A percentile compares a stretch with the other conserved stretches of the same genome.
Conservation (phyloP, 768 basidiomycete genomes). For the Terana coerulea region DNA sequence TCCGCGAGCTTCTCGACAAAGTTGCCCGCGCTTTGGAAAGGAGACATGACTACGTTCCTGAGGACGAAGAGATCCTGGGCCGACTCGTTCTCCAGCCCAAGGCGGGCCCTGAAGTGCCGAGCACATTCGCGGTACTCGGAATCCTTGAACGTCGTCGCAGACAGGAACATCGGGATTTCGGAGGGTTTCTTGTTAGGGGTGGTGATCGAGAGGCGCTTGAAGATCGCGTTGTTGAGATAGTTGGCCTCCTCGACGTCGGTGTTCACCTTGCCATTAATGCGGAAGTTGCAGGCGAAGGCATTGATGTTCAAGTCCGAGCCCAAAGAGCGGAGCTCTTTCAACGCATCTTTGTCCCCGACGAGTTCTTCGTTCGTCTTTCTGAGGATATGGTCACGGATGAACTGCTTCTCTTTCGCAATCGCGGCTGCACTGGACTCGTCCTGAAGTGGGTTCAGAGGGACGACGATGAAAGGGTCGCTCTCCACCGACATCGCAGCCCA, state of each 20-base stretch:
- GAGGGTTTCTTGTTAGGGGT: constrained; percentile 21
- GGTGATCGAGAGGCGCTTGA: constrained; percentile 34
- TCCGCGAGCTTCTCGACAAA: constrained; percentile 30
- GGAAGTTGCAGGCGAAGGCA: constrained; percentile 42
- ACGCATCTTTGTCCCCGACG: constrained; percentile 24
- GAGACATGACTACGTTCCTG: constrained; percentile 38
- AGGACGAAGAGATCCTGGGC: constrained; percentile 33
- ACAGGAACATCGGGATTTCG: constrained; percentile 16
- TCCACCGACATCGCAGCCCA: constrained; percentile 37
- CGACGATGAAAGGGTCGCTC: constrained; percentile 32
- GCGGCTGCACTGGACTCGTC: constrained; percentile 23
- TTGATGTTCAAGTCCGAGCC: constrained; percentile 44
- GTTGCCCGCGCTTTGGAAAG: constrained; percentile 30
- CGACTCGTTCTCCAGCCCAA: constrained; percentile 27
- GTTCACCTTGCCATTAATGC: constrained; percentile 30
- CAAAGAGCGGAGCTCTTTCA: constrained; percentile 23
- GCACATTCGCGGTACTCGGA: constrained; percentile 33
- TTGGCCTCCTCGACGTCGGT: constrained; percentile 39
- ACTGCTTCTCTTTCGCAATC: constrained; percentile 24
- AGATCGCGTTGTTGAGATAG: constrained; percentile 35
- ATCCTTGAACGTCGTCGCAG: constrained; percentile 17
- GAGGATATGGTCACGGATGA: constrained; percentile 33
- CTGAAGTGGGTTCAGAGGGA: constrained; percentile 37
- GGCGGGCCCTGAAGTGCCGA: constrained; percentile 33
- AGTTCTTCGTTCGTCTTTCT: constrained; percentile 28